These are phyloP conservation scores for barrel medic (Medicago truncatula) DNA, from an alignment of 306 rosid species.

Conservation along the genomic window DNA sequence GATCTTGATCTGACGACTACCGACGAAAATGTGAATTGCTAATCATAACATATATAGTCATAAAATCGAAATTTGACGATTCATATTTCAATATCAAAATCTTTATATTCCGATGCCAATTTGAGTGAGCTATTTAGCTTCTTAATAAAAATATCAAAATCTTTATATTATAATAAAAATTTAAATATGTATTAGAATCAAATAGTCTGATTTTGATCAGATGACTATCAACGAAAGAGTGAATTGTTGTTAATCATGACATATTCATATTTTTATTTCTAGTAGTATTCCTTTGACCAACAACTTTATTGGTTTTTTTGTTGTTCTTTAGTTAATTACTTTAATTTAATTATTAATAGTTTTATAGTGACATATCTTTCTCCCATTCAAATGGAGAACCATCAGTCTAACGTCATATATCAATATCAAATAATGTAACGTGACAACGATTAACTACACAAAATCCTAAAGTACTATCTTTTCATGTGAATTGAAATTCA, in stretches of 20 bases:
- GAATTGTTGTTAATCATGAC: no score
- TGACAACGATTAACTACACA: conserved; percentile 50
- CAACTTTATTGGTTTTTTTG: conserved; percentile 42
- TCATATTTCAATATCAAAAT: no score
- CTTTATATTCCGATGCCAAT: no score
- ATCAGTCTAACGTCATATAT: background rate
- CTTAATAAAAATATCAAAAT: no score
- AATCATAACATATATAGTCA: background rate
- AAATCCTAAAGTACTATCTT: conserved; percentile 47
- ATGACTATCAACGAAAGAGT: no score
- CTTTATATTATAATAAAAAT: no score
- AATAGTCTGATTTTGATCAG: no score
- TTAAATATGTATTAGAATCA: no score
- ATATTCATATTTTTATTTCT: background rate
- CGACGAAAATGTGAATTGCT: no score
- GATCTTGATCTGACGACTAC: no score
- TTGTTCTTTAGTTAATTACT: conserved; percentile 24
- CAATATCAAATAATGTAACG: conserved; percentile 55
- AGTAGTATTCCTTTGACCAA: conserved; percentile 53
- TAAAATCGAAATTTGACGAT: no score
- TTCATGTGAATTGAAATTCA: conserved; percentile 72
- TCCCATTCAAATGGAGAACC: conserved; percentile 77
- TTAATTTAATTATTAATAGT: conserved; percentile 6
- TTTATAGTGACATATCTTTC: conserved; percentile 46
- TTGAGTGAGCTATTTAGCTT: no score